A percentile compares a stretch with the other conserved stretches of the same genome.
phyloP scores from a whole-genome alignment of 371 early-diverging fungal genomes.

The Lichtheimia hyalospora region DNA sequence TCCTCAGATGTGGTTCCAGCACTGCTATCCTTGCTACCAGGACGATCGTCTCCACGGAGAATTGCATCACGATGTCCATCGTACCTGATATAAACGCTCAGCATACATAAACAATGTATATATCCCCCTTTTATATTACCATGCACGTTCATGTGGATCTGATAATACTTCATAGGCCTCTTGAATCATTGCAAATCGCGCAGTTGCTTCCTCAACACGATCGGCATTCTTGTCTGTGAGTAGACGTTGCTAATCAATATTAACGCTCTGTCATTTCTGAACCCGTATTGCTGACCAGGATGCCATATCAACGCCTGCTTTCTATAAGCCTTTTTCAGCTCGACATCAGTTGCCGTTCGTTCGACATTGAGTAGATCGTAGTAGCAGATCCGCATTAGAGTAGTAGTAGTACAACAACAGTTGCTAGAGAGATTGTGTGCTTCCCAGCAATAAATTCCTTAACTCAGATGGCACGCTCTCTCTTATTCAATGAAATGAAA shows the following conservation, averaged over 20 bases:
- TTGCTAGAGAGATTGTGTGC: no score
- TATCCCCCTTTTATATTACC: slow-evolving; percentile 50
- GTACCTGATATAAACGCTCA: slow-evolving; percentile 49
- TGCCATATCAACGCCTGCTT: slow-evolving; percentile 86
- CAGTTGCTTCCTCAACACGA: slow-evolving; percentile 81
- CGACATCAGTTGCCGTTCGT: slow-evolving; percentile 66
- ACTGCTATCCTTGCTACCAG: slow-evolving; percentile 32
- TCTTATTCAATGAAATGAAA: no score
- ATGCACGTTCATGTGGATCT: slow-evolving; percentile 88
- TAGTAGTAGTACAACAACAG: no score
- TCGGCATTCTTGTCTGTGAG: slow-evolving; percentile 85
- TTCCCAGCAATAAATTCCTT: no score
- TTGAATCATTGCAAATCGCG: slow-evolving; percentile 83
- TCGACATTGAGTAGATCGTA: slow-evolving; percentile 89
- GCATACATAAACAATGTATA: not conserved
- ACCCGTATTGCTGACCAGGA: slow-evolving; percentile 63
- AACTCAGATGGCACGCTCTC: no score
- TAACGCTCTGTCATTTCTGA: not conserved
- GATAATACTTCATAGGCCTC: slow-evolving; percentile 89
- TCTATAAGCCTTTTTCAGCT: slow-evolving; percentile 90
- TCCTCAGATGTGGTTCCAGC: slow-evolving; percentile 59
- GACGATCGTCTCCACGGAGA: slow-evolving; percentile 66
- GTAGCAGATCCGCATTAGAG: slow-evolving; percentile 75
- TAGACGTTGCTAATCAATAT: not conserved
- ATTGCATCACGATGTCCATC: slow-evolving; percentile 84